Conservation (phyloP, 2,329 filamentous ascomycete species). For the Colletotrichum godetiae region DNA sequence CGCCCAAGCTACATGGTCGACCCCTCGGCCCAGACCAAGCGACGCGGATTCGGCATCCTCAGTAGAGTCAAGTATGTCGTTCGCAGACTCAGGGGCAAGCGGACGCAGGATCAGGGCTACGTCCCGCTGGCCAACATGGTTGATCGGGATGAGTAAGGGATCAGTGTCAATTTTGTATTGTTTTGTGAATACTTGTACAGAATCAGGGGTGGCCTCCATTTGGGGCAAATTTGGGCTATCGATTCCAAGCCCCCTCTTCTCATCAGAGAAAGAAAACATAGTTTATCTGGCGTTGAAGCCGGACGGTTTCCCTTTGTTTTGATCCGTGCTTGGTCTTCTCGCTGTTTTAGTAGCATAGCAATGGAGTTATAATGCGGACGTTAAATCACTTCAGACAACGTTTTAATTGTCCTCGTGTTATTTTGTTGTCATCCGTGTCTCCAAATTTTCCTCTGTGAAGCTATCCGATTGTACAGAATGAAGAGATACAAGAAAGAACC, state of each 20-base stretch:
- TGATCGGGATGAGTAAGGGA: constrained; percentile 46
- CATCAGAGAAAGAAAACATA: background rate
- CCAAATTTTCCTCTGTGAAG: background rate
- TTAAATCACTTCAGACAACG: background rate
- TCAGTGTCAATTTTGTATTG: background rate
- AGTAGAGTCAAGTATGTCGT: constrained; percentile 56
- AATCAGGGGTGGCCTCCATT: background rate
- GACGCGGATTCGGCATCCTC: constrained; percentile 55
- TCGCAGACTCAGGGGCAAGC: constrained; percentile 47
- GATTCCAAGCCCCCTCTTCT: background rate
- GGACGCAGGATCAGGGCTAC: constrained; percentile 65
- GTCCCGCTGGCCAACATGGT: constrained; percentile 65
- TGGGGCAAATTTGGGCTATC: background rate
- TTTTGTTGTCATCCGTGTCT: background rate
- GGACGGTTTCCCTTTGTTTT: background rate
- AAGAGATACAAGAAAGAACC: background rate
- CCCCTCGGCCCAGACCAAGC: constrained; percentile 69
- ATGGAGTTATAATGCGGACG: background rate
- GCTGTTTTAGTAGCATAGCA: constrained; percentile 17
- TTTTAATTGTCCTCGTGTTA: background rate
- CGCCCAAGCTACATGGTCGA: constrained; percentile 89
- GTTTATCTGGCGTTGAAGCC: background rate
- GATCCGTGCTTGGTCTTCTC: background rate
- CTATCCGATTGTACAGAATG: background rate
- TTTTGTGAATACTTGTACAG: constrained; percentile 7